Conservation (phyloP, 768 basidiomycete genomes). For the Mycena rosella region DNA sequence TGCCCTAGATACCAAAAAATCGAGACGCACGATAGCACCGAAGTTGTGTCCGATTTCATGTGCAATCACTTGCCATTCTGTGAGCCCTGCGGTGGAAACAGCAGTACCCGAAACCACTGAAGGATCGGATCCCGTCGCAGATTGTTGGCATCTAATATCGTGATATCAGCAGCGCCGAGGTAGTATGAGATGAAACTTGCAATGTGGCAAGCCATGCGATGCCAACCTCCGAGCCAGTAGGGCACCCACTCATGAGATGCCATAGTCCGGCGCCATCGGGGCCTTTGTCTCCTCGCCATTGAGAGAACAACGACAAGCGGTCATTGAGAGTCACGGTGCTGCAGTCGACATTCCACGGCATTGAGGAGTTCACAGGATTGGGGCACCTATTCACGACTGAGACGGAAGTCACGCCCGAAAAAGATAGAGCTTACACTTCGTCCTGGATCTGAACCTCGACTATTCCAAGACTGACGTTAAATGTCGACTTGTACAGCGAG, state of each 20-base stretch:
- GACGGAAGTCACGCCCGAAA: slow-evolving; percentile 3
- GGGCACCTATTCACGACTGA: slow-evolving; percentile 66
- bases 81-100: slow-evolving; percentile 80
- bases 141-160: slow-evolving; percentile 65
- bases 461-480: slow-evolving; percentile 89
- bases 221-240: slow-evolving; percentile 85
- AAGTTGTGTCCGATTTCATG: slow-evolving; percentile 93
- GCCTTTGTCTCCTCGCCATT: slow-evolving; percentile 83
- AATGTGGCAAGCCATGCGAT: slow-evolving; percentile 91
- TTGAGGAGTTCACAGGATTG: slow-evolving; percentile 56
- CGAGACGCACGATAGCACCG: slow-evolving; percentile 81
- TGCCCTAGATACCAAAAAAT: slow-evolving; percentile 8
- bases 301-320: slow-evolving; percentile 82
- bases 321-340: slow-evolving; percentile 68
- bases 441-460: slow-evolving; percentile 83
- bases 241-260: slow-evolving; percentile 90
- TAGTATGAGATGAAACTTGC: slow-evolving; percentile 49
- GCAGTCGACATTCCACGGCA: slow-evolving; percentile 87
- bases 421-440: slow-evolving; percentile 52
- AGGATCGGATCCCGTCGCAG: slow-evolving; percentile 57
- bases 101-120: slow-evolving; percentile 82
- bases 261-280: slow-evolving; percentile 85
- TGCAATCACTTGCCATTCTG: slow-evolving; percentile 87
- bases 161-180: slow-evolving; percentile 5
- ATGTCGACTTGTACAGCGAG: slow-evolving; percentile 79